Base-by-base conservation (phyloP, 495 filamentous ascomycete genomes). In the Penicillium goetzii region DNA sequence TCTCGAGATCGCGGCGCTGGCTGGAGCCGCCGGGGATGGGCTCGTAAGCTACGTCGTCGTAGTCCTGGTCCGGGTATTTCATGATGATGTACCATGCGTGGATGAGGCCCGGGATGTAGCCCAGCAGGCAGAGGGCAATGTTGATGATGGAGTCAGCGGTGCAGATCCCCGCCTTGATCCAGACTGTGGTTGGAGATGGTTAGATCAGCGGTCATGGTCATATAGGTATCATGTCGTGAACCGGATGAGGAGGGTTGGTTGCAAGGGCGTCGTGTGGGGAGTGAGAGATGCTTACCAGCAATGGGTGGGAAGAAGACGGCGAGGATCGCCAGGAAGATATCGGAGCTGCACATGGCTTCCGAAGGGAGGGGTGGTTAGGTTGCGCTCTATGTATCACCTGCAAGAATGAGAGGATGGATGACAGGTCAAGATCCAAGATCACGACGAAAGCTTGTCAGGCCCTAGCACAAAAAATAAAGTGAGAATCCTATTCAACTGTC, bases 31-130 rank as follows among this genome's bases (percentile, higher is more conserved):
- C 78, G 14, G 83, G 79, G 53, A 88, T 74, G 36, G 79, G 72
- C 52, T 88, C 81, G 76, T 95, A 92, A 62, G 84, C 82, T 63
- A 84, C 86, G 30, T 85, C 75, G 59, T 81, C 78, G 15, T 75
- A 74, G 55, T 81, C 75, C 7, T 80, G 78, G 33, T 97, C 93
- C 28, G 96, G 96, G 75, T 90, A 92, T 72, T 90, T 89, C 72
- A 89, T 80, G 81, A 99, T 97, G 78, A 99, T 97, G 86, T 98
- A 99, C 93, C 93, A 98, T 72, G 95, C 85, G 78, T 99, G 95
- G 8, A 99, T 77, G 26, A 98, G 87, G 57, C 95, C 95, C 23
- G 95, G 95, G 64, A 99, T 80, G 76, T 86, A 96, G 76, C 96
- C 94, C 49, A 99, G 90, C 52, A 85, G 79, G 79, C 89, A 93